Conservation (phyloP, 73 alveolate species). For the Breviolum minutum region DNA sequence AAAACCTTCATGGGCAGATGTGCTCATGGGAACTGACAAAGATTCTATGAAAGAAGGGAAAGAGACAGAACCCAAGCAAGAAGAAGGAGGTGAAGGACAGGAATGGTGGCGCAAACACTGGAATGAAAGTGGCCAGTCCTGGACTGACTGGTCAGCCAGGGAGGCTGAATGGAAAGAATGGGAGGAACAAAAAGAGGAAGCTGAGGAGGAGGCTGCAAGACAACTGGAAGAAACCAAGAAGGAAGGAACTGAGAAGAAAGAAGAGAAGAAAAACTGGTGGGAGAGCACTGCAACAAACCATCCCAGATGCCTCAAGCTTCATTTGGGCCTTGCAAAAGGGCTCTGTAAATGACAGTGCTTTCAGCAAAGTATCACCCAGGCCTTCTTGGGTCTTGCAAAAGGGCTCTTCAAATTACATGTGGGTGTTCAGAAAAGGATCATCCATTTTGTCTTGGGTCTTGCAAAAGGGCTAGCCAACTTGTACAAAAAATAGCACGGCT, state of each 20-base stretch:
- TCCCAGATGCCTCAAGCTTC: too few species aligned
- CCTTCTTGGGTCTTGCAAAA: neutral
- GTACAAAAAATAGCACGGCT: neutral
- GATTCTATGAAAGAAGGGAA: neutral
- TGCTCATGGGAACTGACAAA: too few species aligned
- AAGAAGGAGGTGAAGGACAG: neutral
- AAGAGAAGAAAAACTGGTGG: neutral
- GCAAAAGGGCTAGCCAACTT: neutral
- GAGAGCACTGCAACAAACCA: neutral
- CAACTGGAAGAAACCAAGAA: neutral
- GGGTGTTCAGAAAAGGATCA: too few species aligned
- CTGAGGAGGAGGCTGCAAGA: too few species aligned
- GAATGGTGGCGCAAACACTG: too few species aligned
- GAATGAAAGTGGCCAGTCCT: neutral
- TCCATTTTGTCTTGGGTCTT: too few species aligned
- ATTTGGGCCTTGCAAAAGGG: too few species aligned
- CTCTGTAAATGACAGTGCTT: too few species aligned
- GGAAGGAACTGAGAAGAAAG: neutral
- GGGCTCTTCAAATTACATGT: neutral
- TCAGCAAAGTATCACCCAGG: too few species aligned
- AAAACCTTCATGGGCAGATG: too few species aligned
- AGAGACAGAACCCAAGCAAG: too few species aligned
- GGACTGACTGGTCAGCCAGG: neutral
- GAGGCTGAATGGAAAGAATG: neutral
- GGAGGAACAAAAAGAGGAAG: neutral